Conservation (phyloP, 306 rosid genomes). For the Cucumis sativus region Cucumber_9930_V3 NC_026656.2:20801501-20802000, state of each 20-base stretch:
- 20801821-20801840: not conserved
- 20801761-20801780: not conserved
- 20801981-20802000: not conserved
- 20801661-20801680: not conserved
- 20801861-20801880: not conserved
- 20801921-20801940: not conserved
- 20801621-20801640: not conserved
- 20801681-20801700: not conserved
- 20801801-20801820: not conserved
- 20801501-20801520: not conserved
- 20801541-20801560: slow-evolving; percentile 16
- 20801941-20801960: not conserved
- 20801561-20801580: slow-evolving; percentile 34
- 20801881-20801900: not conserved
- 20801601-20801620: too few relatives aligned
- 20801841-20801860: not conserved
- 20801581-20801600: slow-evolving; percentile 1
- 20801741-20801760: not conserved
- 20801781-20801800: not conserved
- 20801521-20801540: not conserved
- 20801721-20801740: not conserved
- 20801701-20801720: not conserved
- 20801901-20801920: not conserved
- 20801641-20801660: not conserved
- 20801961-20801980: not conserved